Evolutionary conservation across 495 filamentous ascomycete genomes (phyloP), one percentile per base, ranked within the genome.

Genomic region (Penicillium ucsense): DNA sequence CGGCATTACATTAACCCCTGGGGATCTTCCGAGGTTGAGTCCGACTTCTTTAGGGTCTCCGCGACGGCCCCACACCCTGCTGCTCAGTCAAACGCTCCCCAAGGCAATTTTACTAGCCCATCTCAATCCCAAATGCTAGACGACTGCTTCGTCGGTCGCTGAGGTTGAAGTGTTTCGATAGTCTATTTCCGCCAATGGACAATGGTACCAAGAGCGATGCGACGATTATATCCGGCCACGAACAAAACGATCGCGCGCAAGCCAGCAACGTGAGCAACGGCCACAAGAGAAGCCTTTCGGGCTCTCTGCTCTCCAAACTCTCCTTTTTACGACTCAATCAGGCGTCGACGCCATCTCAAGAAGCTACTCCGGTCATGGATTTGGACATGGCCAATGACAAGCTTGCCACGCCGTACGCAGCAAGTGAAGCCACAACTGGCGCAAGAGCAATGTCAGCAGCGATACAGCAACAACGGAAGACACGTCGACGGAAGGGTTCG

Each of bases 401-500:
- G 44, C 43, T 70, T 43, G 59, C 50, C 56, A 56, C 51, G 53
- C 64, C 47, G 30, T 49, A 50, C 5, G 41, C 44, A n/a, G 38
- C 20, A 31, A 39, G 47, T 38, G 49, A 60, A 20, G 42, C 47
- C 35, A 35, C 50, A 20, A 47, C 48, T 27, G 56, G 65, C 55
- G 70, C 73, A 7, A 66, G 79, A 53, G 72, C 80, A 48, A 75
- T 80, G 72, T 70, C 75, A 27, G 66, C 64, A 41, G 72, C 69
- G 9, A 62, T 77, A 9, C 78, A 84, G 50, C 81, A 85, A 49
- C 81, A 85, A 45, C 69, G 63, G 41, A 85, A 84, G 57, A 84
- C 82, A 6, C 77, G 89, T 28, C 80, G 82, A 47, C 82, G 90
- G 38, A 82, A 84, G 51, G 85, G 86, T 5, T 90, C 87, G 4